Base-by-base conservation (phyloP, 192 early-diverging fungal genomes). In the Entophlyctis luteolus region DNA sequence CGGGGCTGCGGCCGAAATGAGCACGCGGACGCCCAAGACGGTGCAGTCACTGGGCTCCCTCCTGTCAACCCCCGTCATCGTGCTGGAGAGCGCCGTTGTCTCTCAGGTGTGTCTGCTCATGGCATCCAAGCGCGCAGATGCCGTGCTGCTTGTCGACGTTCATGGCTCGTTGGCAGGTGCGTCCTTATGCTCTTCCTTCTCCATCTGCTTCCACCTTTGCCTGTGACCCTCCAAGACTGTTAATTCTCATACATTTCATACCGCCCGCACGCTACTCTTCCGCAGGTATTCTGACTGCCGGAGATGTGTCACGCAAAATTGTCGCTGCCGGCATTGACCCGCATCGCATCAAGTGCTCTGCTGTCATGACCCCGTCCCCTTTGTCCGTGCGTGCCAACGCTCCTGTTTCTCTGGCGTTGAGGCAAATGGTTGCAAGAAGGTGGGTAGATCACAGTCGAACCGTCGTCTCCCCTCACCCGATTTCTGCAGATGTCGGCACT, bases 101-200 rank as follows among this genome's bases (percentile, higher is more conserved):
- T 55, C 50, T 4, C 63, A 66, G 35, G 63, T 66, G 32, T 66
- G 63, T 25, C 39, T 54, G 16, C 49, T 66, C 31, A 97, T 99
- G 95, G 95, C 96, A 2, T 95, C 96, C 18, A 96, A 97, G 81
- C 85, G 94, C 27, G 84, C 87, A 4, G 95, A 98, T 73, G 92
- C 91, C 68, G 92, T 99, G 33, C 84, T 98, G 2, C 88, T 99
- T 31, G 91, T 97, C 20, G 90, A 97, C 72, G 84, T 86, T 16
- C 84, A 92, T 22, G 93, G 94, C 63, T 88, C 89, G 48, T 82
- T 98, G 46, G 35, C 12, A 8, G 37, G 39, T 60, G n/a, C 10
- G 55, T 32, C 10, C 55, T 33, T 5, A 22, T 25, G 31, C 6
- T 6, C 28, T 28, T 12, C 23, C 6, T n/a, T 45, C 10, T 45